phyloP scores from a whole-genome alignment of 2,329 filamentous ascomycete species.

The Fusarium cicatricum region DNA sequence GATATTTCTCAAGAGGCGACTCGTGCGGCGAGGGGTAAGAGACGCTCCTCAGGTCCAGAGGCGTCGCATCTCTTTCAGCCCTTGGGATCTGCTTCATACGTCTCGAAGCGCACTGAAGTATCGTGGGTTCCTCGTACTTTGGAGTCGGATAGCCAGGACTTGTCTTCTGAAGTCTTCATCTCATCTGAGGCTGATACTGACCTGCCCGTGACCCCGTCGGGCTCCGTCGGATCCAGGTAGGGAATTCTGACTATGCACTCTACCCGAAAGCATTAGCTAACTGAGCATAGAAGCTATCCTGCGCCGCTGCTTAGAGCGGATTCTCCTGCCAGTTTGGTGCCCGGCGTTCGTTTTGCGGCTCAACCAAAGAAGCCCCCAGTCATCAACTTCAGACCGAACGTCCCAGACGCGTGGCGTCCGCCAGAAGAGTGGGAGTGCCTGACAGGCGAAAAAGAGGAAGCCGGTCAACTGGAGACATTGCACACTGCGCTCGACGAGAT shows the following conservation, averaged over 20 bases:
- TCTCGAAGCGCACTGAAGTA: slow-evolving; percentile 21
- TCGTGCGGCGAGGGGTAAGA: background rate
- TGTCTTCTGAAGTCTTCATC: slow-evolving; percentile 26
- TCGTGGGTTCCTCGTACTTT: slow-evolving; percentile 10
- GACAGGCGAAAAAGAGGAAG: slow-evolving; percentile 3
- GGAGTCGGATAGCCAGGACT: slow-evolving; percentile 15
- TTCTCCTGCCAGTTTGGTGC: slow-evolving; percentile 19
- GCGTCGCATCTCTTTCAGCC: slow-evolving; percentile 13
- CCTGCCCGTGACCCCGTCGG: slow-evolving; percentile 22
- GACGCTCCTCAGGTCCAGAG: background rate
- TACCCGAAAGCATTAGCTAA: slow-evolving; percentile 2
- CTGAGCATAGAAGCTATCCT: slow-evolving; percentile 12
- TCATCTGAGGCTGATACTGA: slow-evolving; percentile 30
- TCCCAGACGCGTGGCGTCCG: slow-evolving; percentile 55
- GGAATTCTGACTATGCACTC: background rate
- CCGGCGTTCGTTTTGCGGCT: slow-evolving; percentile 8
- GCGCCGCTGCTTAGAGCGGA: slow-evolving; percentile 27
- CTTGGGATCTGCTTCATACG: slow-evolving; percentile 21
- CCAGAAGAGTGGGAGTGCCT: slow-evolving; percentile 54
- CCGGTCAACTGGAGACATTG: background rate
- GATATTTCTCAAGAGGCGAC: slow-evolving; percentile 22
- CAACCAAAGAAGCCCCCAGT: slow-evolving; percentile 24
- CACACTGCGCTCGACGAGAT: background rate
- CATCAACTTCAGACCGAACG: slow-evolving; percentile 44
- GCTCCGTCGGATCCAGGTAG: slow-evolving; percentile 19